Conservation (phyloP, 176 grass and related monocot species). For the Triticum monococcum region DNA sequence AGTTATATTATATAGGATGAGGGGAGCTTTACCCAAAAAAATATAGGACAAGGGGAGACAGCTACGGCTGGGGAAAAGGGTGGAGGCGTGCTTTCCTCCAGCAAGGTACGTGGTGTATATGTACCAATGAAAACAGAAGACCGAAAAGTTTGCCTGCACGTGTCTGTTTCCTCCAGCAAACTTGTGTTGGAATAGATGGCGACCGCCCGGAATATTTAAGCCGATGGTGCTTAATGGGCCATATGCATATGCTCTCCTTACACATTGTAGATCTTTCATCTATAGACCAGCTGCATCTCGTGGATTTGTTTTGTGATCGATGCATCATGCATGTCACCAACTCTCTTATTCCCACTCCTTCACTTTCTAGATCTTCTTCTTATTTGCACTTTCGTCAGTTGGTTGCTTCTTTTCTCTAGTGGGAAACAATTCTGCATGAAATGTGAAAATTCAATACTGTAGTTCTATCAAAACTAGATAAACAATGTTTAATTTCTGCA, state of each 20-base stretch:
- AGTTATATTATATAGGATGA: too few species aligned
- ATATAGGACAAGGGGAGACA: too few species aligned
- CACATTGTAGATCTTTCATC: background rate
- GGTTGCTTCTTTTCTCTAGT: too few species aligned
- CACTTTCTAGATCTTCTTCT: background rate
- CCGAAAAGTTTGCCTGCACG: background rate
- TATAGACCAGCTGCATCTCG: background rate
- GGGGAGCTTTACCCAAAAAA: too few species aligned
- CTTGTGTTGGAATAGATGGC: background rate
- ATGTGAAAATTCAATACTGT: too few species aligned
- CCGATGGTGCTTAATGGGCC: background rate
- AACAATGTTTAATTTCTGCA: too few species aligned
- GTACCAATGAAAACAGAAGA: background rate
- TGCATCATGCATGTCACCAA: background rate
- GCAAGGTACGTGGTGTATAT: background rate
- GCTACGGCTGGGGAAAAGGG: background rate
- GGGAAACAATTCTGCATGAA: too few species aligned
- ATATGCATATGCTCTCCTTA: background rate
- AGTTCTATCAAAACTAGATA: too few species aligned
- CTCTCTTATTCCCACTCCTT: background rate
- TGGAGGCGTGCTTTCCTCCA: background rate
- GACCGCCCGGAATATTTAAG: background rate
- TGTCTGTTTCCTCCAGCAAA: background rate
- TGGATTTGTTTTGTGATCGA: background rate
- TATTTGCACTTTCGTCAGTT: too few species aligned